These are phyloP conservation scores for Serpula lacrymans DNA, from an alignment of 768 basidiomycete genomes.

Conservation along the genomic window DNA sequence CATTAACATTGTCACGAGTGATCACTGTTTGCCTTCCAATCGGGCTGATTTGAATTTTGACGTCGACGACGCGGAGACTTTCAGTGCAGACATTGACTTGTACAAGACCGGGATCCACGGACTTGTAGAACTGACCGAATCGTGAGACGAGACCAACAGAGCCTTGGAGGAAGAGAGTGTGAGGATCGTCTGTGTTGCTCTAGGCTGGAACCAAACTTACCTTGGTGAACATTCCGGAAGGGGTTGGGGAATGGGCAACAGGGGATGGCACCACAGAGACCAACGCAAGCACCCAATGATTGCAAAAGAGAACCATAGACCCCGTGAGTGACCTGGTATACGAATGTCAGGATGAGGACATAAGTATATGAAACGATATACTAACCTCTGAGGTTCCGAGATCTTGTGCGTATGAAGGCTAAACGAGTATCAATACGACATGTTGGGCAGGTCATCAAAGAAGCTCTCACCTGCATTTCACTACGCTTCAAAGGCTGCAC, in stretches of 20 bases:
- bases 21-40: constrained; percentile 89
- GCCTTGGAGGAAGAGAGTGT: constrained; percentile 41
- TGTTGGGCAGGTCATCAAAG: neutral
- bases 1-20: constrained; percentile 94
- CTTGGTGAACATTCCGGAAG: constrained; percentile 83
- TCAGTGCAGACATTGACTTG: constrained; percentile 96
- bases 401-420: constrained; percentile 94
- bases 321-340: constrained; percentile 67
- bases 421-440: constrained; percentile 6
- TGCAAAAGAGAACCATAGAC: constrained; percentile 82
- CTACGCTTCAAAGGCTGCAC: constrained; percentile 84
- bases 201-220: constrained; percentile 32
- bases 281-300: constrained; percentile 61
- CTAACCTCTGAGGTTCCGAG: constrained; percentile 61
- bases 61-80: constrained; percentile 79
- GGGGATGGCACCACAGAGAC: constrained; percentile 71
- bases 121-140: constrained; percentile 96
- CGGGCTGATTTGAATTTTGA: constrained; percentile 91
- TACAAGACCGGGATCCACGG: constrained; percentile 89
- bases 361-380: neutral
- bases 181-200: constrained; percentile 5
- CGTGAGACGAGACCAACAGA: constrained; percentile 88
- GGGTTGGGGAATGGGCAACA: constrained; percentile 86
- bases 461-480: constrained; percentile 88
- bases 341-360: constrained; percentile 1